Evolutionary conservation across 306 rosid genomes (phyloP), one percentile per base, ranked within the genome.

Genomic region (Lathyrus sativus): DNA sequence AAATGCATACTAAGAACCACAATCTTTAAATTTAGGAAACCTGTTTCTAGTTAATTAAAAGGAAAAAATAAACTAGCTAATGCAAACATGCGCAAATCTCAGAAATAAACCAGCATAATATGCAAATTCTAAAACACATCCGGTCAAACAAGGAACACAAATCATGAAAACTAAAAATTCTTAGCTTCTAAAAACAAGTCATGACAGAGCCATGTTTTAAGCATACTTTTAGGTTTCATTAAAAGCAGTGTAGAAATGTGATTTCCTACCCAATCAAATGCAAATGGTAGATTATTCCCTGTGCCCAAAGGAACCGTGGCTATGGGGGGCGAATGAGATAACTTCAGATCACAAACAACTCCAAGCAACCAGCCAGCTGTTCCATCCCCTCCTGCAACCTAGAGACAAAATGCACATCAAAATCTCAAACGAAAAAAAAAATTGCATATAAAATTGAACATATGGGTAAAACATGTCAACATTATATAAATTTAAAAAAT

Each of bases 341-440:
- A 71, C 71, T 82, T 82, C 41, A 93, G 95, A 84, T 90, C 99
- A 63, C 92, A 88, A 69, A 93, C 99, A 78, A 90, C 99, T 65
- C 99, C 99, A 78, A 90, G 99, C 56, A 93, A 88, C 99, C 99
- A 93, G n/a, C 97, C 92, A 39, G 99, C 99, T 15, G 99, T 93
- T 82, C 99, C 99, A 83, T 93, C 99, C 51, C 99, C 99, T 59
- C 99, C 99, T 45, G 97, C 99, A 88, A 90, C 99, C 99, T 93
- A 73, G 53, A 68, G 53, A 38, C 65, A 44, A 74, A 33, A 37
- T 15, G 49, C 28, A 69, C 35, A 69, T 63, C 17, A 76, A 74
- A 60, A 51, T 58, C 8, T 62, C 28, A 18, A 62, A 62, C 3
- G 2, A 49, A 58, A 10, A 7, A 38, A 51, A 67, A 43, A 54